Base-by-base conservation (phyloP, 23 red algal species). In the Cyanidiococcus yangmingshanensis region DNA sequence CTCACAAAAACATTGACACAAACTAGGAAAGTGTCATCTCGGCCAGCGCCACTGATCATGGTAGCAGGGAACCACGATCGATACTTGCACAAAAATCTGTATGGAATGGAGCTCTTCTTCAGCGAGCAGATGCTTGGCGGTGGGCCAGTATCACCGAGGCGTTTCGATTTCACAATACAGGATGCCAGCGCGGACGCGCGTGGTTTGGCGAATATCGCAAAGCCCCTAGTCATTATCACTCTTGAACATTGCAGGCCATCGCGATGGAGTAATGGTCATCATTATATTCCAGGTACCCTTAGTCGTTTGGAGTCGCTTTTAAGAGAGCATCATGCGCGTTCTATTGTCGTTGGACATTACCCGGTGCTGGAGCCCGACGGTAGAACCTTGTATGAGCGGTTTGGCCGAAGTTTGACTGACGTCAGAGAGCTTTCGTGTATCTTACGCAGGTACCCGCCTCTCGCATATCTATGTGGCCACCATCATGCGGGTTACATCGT, bases 401-500 rank as follows among this genome's bases (percentile, higher is more conserved):
- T 50, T 41, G 78, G 78, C 15, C 78, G 78, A 15, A 81, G 78
- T 57, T 41, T 81, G 40, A 59, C 39, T 15, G 78, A 81, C 67
- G 78, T 81, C 35, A 1, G 15, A 0, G 50, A 58, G 21, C 50
- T 81, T 39, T 81, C 54, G 24, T n/a, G 59, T 36, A 58, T 81
- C 1, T 41, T 81, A 1, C 25, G 78, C n/a, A 81, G 40, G 40
- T 58, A 81, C n/a, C 78, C 78, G 36, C 78, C 78, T 7, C 18
- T 81, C 17, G 78, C 78, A 1, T 81, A 81, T 57, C 67, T 81
- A 30, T 81, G 78, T 57, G 78, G 78, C 59, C 78, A 81, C 40
- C 58, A 81, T 81, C 78, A 81, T 25, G 1, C 58, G 17, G 58
- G 68, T 36, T 81, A 50, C 68, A 31, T 81, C 34, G 63, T 71